phyloP scores from a whole-genome alignment of 2,329 filamentous ascomycete species.

The Penicillium vulpinum region DNA sequence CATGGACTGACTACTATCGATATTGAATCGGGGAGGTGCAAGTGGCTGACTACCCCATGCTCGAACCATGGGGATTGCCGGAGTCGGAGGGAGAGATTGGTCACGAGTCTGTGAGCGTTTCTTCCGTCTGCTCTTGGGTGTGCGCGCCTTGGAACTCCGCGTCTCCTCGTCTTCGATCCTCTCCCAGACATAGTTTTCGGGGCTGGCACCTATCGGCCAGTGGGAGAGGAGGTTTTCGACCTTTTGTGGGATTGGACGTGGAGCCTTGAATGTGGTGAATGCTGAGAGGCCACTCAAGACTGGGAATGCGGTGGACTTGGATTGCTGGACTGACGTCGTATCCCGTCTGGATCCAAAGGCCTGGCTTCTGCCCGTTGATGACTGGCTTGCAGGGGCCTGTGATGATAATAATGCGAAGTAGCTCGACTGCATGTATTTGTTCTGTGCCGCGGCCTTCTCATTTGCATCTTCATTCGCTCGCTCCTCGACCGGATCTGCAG shows the following conservation, averaged over 20 bases:
- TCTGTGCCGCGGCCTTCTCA: slow-evolving; percentile 1
- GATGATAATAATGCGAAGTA: slow-evolving; percentile 4
- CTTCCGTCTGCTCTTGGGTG: slow-evolving; percentile 28
- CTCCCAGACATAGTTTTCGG: slow-evolving; percentile 38
- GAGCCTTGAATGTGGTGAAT: slow-evolving; percentile 30
- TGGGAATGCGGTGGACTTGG: slow-evolving; percentile 2
- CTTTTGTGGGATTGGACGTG: slow-evolving; percentile 23
- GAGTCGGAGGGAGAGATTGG: slow-evolving; percentile 24
- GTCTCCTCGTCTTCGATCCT: slow-evolving; percentile 26
- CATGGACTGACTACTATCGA: slow-evolving; percentile 39
- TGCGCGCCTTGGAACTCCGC: slow-evolving; percentile 14
- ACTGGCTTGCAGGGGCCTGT: slow-evolving; percentile 3
- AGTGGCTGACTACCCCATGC: slow-evolving; percentile 38
- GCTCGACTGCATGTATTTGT: slow-evolving; percentile 3
- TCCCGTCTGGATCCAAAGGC: neutral
- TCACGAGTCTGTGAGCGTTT: slow-evolving; percentile 27
- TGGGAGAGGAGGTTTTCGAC: slow-evolving; percentile 36
- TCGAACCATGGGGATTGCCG: slow-evolving; percentile 26
- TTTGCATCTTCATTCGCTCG: neutral
- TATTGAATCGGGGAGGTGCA: slow-evolving; percentile 15
- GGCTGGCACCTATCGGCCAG: slow-evolving; percentile 37
- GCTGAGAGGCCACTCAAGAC: slow-evolving; percentile 28
- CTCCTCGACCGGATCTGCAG: neutral
- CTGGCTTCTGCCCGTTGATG: neutral
- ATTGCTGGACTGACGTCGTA: neutral